Percentiles rank a stretch among this genome's conserved stretches.
Conservation (phyloP, 768 basidiomycete species). For the Boletus rubropictus region DNA sequence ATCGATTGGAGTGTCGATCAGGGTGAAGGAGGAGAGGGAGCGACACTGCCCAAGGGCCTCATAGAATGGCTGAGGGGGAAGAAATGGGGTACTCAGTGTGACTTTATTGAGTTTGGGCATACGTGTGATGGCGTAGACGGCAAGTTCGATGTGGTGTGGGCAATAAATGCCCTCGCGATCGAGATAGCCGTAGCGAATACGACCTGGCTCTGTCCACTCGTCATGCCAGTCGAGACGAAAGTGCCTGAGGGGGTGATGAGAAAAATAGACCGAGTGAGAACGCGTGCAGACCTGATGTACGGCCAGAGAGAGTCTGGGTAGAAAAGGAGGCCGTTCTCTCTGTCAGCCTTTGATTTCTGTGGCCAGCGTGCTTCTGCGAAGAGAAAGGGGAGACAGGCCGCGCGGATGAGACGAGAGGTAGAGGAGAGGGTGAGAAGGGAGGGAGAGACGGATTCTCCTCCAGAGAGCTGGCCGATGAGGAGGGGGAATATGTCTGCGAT, state of each 20-base stretch:
- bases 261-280: fast-evolving
- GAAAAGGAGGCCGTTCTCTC: slow-evolving; percentile 23
- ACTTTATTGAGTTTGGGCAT: slow-evolving; percentile 30
- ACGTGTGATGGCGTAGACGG: slow-evolving; percentile 19
- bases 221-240: slow-evolving; percentile 33
- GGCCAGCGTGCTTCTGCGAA: slow-evolving; percentile 32
- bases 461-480: slow-evolving; percentile 25
- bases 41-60: slow-evolving; percentile 25
- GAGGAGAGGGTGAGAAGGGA: slow-evolving; percentile 23
- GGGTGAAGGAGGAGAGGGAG: slow-evolving; percentile 23
- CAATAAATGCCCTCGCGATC: slow-evolving; percentile 31
- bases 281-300: slow-evolving; percentile 24
- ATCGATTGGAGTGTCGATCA: slow-evolving; percentile 33
- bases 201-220: slow-evolving; percentile 33
- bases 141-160: slow-evolving; percentile 24
- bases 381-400: slow-evolving; percentile 29
- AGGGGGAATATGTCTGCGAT: slow-evolving; percentile 33
- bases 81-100: slow-evolving; percentile 29
- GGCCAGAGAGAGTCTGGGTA: slow-evolving; percentile 28
- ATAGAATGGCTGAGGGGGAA: slow-evolving; percentile 29
- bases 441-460: slow-evolving; percentile 1
- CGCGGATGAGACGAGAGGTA: slow-evolving; percentile 24
- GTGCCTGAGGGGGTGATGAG: slow-evolving; percentile 19
- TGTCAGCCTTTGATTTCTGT: slow-evolving; percentile 25
- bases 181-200: slow-evolving; percentile 29